Conservation (phyloP, 2,329 filamentous ascomycete species). For the Paraconiothyrium brasiliense region DNA sequence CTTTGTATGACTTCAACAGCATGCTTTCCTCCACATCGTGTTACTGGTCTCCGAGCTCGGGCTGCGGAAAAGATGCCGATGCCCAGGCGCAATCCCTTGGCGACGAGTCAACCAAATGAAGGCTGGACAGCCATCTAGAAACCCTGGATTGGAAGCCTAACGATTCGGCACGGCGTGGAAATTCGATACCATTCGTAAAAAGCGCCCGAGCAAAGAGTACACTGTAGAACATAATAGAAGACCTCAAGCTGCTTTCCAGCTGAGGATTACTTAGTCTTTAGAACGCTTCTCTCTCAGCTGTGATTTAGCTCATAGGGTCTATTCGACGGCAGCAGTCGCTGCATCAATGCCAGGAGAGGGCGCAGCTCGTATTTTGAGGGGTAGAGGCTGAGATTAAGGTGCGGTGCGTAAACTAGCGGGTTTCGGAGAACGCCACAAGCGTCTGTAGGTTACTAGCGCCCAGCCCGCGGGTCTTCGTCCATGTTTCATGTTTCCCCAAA, state of each 20-base stretch:
- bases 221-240: no score
- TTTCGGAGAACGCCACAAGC: constrained; percentile 42
- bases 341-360: not conserved
- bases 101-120: not conserved
- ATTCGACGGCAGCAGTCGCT: not conserved
- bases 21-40: not conserved
- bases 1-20: not conserved
- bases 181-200: not conserved
- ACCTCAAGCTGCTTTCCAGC: no score
- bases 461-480: constrained; percentile 25
- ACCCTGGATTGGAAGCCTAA: not conserved
- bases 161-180: not conserved
- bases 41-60: not conserved
- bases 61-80: not conserved
- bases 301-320: not conserved
- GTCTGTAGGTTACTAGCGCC: constrained; percentile 31
- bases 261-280: not conserved
- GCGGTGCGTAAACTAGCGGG: constrained; percentile 40
- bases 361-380: not conserved
- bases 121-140: not conserved
- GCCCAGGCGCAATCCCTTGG: not conserved
- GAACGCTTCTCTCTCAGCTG: not conserved
- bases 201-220: not conserved
- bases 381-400: constrained; percentile 34
- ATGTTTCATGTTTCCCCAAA: constrained; percentile 43